Conservation (phyloP, 2,329 filamentous ascomycete species). For the Colletotrichum scovillei region DNA sequence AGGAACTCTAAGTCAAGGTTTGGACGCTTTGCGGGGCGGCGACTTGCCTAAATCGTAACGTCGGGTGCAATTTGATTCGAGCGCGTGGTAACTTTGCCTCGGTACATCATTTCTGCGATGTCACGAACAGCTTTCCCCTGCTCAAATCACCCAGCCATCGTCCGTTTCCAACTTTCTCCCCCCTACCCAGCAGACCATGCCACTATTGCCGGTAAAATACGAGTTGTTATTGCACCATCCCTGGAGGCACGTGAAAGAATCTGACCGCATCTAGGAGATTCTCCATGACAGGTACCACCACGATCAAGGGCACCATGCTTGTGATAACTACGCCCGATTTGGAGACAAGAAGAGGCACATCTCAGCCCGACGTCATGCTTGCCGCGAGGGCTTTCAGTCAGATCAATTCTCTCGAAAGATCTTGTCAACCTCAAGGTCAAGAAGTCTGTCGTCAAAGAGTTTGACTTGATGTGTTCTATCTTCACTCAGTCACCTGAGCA, state of each 20-base stretch:
- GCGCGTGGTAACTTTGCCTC: slow-evolving; percentile 14
- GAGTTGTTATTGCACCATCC: background rate
- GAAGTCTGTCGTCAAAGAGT: background rate
- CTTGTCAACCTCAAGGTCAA: background rate
- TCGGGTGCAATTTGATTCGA: slow-evolving; percentile 18
- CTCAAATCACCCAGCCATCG: background rate
- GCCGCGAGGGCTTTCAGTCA: background rate
- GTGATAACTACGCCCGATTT: background rate
- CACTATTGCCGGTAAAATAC: background rate
- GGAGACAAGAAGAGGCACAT: background rate
- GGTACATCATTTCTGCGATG: slow-evolving; percentile 27
- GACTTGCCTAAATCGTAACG: background rate
- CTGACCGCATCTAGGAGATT: background rate
- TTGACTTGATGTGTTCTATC: background rate
- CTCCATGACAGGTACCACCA: background rate
- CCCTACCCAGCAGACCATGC: background rate
- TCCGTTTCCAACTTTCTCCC: background rate
- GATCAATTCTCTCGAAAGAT: background rate
- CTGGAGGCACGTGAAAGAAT: slow-evolving; percentile 14
- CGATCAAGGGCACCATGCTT: background rate
- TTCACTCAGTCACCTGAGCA: background rate
- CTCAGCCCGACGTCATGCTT: background rate
- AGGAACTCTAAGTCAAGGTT: background rate
- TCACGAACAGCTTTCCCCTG: background rate
- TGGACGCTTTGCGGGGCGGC: background rate